Evolutionary conservation across 768 basidiomycete species (phyloP).

Genomic region (Chalciporus piperatus): DNA sequence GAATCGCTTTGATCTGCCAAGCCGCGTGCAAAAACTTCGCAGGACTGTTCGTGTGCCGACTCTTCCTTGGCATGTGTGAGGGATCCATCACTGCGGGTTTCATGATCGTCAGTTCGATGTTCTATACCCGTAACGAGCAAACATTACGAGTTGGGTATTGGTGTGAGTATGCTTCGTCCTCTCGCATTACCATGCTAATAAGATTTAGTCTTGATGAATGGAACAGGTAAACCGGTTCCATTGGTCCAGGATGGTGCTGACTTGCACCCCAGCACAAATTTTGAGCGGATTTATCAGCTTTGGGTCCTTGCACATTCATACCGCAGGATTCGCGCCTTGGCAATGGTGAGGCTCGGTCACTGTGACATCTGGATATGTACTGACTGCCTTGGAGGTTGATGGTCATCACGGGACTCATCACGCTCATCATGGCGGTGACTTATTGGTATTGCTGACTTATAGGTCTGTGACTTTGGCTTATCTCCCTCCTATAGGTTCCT

Average conservation of each 20-base stretch:
- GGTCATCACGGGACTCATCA: constrained; percentile 64
- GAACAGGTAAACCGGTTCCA: constrained; percentile 44
- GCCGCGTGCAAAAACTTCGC: constrained; percentile 72
- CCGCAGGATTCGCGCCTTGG: constrained; percentile 60
- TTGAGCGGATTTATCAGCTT: constrained; percentile 69
- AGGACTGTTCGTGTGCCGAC: constrained; percentile 57
- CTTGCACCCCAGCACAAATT: constrained; percentile 51
- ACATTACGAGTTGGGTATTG: constrained; percentile 70
- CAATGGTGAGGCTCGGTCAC: constrained; percentile 50
- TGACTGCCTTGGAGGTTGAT: constrained; percentile 46
- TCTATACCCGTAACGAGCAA: constrained; percentile 71
- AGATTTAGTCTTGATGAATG: constrained; percentile 66
- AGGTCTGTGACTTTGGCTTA: constrained; percentile 1
- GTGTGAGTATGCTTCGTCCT: constrained; percentile 46
- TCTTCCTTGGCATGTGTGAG: constrained; percentile 73
- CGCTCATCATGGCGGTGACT: constrained; percentile 45
- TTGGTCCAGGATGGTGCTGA: constrained; percentile 6
- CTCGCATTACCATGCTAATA: neutral
- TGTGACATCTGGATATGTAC: neutral
- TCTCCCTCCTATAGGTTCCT: constrained; percentile 42
- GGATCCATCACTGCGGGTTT: constrained; percentile 72
- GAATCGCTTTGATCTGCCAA: constrained; percentile 54
- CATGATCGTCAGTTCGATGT: constrained; percentile 75
- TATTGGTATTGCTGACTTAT: constrained; percentile 47
- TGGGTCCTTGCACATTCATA: constrained; percentile 60